Evolutionary conservation across 768 basidiomycete species (phyloP).

Genomic region (Suillus decipiens): DNA sequence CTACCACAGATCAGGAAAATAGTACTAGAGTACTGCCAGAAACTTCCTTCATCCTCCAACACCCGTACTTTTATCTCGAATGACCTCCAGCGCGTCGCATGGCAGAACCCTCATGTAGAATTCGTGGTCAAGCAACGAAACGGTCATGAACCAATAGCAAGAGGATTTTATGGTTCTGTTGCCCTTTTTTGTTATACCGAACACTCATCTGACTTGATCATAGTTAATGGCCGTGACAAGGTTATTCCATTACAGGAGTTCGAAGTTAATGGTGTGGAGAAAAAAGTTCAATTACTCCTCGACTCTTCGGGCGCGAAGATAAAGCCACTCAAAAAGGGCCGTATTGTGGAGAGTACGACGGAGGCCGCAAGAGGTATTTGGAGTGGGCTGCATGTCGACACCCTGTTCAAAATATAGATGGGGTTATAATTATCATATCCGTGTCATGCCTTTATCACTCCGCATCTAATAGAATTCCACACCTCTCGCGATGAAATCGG

Average conservation of each 20-base stretch:
- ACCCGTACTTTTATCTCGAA: conserved; percentile 69
- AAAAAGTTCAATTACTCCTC: conserved; percentile 81
- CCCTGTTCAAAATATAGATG: conserved; percentile 55
- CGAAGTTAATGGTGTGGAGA: conserved; percentile 69
- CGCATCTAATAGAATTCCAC: background rate
- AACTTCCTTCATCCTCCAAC: conserved; percentile 73
- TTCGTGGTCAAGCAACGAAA: conserved; percentile 78
- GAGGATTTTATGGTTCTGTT: conserved; percentile 78
- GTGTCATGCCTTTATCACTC: conserved; percentile 8
- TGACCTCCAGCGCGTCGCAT: conserved; percentile 64
- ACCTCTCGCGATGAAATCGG: background rate
- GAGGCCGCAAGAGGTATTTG: conserved; percentile 87
- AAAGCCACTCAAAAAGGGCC: conserved; percentile 64
- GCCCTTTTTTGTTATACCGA: conserved; percentile 11
- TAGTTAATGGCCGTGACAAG: conserved; percentile 88
- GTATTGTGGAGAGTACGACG: conserved; percentile 74
- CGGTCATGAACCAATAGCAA: conserved; percentile 74
- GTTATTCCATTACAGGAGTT: conserved; percentile 79
- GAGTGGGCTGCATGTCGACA: conserved; percentile 83
- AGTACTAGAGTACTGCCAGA: conserved; percentile 87
- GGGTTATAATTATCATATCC: conserved; percentile 6
- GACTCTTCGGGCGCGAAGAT: conserved; percentile 90
- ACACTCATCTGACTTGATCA: conserved; percentile 17
- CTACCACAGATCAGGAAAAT: conserved; percentile 81
- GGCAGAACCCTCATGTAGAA: conserved; percentile 79